Evolutionary conservation across 371 early-diverging fungal genomes (phyloP), one percentile per base, ranked within the genome.

Genomic region (Saksenaea oblongispora): DNA sequence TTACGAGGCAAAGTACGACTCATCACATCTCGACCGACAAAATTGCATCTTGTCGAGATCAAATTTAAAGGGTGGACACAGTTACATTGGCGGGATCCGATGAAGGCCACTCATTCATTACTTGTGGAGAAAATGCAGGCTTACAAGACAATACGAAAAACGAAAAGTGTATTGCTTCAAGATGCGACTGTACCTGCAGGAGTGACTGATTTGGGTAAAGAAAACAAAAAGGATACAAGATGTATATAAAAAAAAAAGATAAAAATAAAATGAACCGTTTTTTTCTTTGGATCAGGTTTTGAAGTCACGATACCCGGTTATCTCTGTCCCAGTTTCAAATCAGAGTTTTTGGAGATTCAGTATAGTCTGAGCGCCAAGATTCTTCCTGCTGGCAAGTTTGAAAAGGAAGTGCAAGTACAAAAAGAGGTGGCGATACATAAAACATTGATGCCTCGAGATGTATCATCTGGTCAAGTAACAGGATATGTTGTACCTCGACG

Each of bases 1-100:
- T 22, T 76, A 39, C 65, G 73, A 57, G 73, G 76, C 51, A 76
- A 73, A 59, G 35, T 76, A 15, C 65, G 76, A 31, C 54, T 76
- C 15, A 69, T 73, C 15, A 63, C 70, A 26, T 71, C 73, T 39
- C 65, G 66, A 26, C 71, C 76, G 24, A 71, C 63, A 34, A 67
- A 63, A 57, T 58, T 73, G 26, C 54, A 51, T 22, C 62, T 55
- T 10, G 62, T 76, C 7, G 71, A 73, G 56, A 62, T 76, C 56
- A 59, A 65, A 31, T 73, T 76, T 54, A 68, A 64, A 27, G 73
- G 76, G 10, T 59, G 58, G 9, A 66, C 65, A 3, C 62, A 71
- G n/a, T 61, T 76, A 7, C 37, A 44, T 24, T 75, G 76, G 76
- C 72, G 72, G 10, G 70, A 75, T 47, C 69, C 69, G n/a, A 57